Evolutionary conservation across 169 alveolate genomes (phyloP).

Genomic region (Eimeria sp.): DNA sequence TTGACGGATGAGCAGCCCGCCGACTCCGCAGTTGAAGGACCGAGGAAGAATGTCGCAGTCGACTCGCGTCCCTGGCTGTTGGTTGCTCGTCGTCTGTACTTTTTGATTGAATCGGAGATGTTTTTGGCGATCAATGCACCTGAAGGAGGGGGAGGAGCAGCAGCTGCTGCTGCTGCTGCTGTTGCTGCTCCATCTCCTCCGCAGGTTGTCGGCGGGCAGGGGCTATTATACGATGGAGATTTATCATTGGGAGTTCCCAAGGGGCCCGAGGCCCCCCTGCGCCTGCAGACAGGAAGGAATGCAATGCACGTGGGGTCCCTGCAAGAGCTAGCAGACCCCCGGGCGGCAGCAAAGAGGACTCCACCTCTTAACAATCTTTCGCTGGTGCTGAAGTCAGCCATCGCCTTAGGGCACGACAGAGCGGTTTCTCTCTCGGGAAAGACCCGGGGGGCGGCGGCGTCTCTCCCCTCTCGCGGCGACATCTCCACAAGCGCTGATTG

Average conservation of each 20-base stretch:
- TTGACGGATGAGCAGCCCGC: not conserved
- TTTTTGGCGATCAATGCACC: constrained; percentile 17
- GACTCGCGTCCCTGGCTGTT: constrained; percentile 23
- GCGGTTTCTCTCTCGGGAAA: constrained; percentile 5
- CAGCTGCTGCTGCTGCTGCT: no score
- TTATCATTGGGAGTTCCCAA: not conserved
- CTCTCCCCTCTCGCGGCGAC: constrained; percentile 15
- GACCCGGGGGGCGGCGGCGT: not conserved
- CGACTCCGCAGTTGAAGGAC: constrained; percentile 15
- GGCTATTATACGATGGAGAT: constrained; percentile 3
- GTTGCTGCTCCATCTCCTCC: not conserved
- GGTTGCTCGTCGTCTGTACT: not conserved
- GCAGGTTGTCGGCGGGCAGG: constrained; percentile 8
- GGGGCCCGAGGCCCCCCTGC: not conserved
- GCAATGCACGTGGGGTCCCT: constrained; percentile 12
- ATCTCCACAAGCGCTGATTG: constrained; percentile 12
- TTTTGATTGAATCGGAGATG: constrained; percentile 34
- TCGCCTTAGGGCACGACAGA: not conserved
- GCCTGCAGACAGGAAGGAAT: not conserved
- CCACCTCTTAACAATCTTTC: not conserved
- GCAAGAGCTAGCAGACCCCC: constrained; percentile 22
- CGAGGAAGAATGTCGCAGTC: not conserved
- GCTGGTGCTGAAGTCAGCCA: constrained; percentile 16
- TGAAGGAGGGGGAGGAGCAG: not conserved
- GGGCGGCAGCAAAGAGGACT: not conserved